Percentiles rank a stretch among this genome's conserved stretches.
phyloP scores from a whole-genome alignment of 805 yeast genomes.

The Yueomyces sp. region DNA sequence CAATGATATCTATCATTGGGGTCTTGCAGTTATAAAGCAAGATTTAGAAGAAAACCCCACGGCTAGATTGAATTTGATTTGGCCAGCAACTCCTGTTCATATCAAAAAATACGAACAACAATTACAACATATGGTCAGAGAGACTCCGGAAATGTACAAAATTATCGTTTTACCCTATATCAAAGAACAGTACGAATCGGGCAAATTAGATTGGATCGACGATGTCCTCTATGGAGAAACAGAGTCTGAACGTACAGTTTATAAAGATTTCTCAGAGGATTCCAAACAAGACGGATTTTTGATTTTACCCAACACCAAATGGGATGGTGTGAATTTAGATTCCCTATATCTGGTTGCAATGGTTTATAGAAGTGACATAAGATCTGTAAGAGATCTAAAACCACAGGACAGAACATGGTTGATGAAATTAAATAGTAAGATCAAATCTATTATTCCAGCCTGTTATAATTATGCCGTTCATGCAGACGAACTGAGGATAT shows the following conservation, averaged over 20 bases:
- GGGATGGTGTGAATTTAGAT: slow-evolving; percentile 69
- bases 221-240: slow-evolving; percentile 72
- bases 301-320: slow-evolving; percentile 87
- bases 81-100: slow-evolving; percentile 82
- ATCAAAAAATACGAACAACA: slow-evolving; percentile 58
- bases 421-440: slow-evolving; percentile 29
- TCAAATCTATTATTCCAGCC: slow-evolving; percentile 34
- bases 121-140: slow-evolving; percentile 44
- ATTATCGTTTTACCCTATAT: slow-evolving; percentile 64
- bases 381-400: slow-evolving; percentile 65
- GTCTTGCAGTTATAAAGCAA: slow-evolving; percentile 37
- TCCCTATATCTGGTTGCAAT: slow-evolving; percentile 69
- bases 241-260: slow-evolving; percentile 71
- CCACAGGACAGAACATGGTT: slow-evolving; percentile 47
- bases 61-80: slow-evolving; percentile 63
- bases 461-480: slow-evolving; percentile 32
- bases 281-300: slow-evolving; percentile 46
- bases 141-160: slow-evolving; percentile 67
- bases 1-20: slow-evolving; percentile 86
- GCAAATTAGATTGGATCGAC: slow-evolving; percentile 76
- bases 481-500: slow-evolving; percentile 53
- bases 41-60: slow-evolving; percentile 37
- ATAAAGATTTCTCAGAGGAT: slow-evolving; percentile 38
- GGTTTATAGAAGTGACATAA: slow-evolving; percentile 53
- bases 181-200: slow-evolving; percentile 52